These are phyloP conservation scores for Colletotrichum melonis DNA, from an alignment of 2,329 filamentous ascomycete genomes.

Conservation along the genomic window DNA sequence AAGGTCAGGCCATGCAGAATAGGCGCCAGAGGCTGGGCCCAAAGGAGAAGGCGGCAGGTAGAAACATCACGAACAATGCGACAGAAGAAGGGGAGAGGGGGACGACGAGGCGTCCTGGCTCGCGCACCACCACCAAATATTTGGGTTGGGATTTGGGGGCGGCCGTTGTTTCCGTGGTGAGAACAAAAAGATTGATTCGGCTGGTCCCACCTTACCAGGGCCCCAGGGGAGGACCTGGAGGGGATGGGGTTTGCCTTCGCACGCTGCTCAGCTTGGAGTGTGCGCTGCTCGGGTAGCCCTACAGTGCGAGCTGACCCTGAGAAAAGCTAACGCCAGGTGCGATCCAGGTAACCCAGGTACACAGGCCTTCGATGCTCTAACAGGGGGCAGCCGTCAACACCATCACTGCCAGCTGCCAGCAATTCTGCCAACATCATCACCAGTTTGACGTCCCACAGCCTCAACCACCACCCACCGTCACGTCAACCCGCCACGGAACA, in stretches of 20 bases:
- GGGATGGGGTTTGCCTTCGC: conserved; percentile 9
- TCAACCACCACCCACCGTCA: conserved; percentile 14
- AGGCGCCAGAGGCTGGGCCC: conserved; percentile 16
- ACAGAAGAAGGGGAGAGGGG: neutral
- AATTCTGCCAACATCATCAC: conserved; percentile 27
- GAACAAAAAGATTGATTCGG: conserved; percentile 17
- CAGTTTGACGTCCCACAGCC: conserved; percentile 11
- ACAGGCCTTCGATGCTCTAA: neutral
- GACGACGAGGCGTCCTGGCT: neutral
- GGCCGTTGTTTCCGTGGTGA: conserved; percentile 29
- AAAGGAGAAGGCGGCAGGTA: conserved; percentile 10
- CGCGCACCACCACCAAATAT: conserved; percentile 10
- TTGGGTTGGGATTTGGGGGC: neutral
- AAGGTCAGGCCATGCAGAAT: neutral
- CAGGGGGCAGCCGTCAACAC: neutral
- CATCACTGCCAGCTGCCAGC: neutral
- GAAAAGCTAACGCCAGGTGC: neutral
- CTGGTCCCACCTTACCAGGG: conserved; percentile 6
- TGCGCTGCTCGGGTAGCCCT: conserved; percentile 21
- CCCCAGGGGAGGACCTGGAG: neutral
- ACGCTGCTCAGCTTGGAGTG: conserved; percentile 12
- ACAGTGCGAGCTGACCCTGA: conserved; percentile 31
- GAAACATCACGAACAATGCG: conserved; percentile 23
- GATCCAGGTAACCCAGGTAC: neutral
- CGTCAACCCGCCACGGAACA: neutral